Conservation (phyloP, 2,329 filamentous ascomycete species). For the Chrysoporthe puriensis region DNA sequence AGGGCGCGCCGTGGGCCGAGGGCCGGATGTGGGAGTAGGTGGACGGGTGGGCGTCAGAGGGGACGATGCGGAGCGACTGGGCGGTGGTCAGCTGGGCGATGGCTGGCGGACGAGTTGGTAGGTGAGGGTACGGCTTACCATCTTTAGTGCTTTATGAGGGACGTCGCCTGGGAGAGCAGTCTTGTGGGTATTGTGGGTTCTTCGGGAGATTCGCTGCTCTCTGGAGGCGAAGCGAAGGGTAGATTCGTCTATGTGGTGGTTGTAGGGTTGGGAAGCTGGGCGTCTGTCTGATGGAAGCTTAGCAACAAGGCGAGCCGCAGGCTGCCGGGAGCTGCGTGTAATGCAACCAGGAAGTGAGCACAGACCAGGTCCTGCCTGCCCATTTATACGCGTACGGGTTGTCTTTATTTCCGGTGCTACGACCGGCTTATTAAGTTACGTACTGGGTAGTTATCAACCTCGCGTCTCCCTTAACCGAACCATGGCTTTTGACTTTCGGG, state of each 20-base stretch:
- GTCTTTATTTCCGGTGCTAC: slow-evolving; percentile 4
- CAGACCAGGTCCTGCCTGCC: slow-evolving; percentile 1
- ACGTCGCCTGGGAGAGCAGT: background rate
- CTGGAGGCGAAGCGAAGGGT: background rate
- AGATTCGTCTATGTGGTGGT: background rate
- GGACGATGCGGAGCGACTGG: slow-evolving; percentile 89
- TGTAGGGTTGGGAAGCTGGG: slow-evolving; percentile 8
- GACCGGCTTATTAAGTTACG: background rate
- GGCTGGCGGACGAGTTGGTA: slow-evolving; percentile 7
- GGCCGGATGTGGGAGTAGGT: slow-evolving; percentile 64
- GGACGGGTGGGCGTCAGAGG: slow-evolving; percentile 67
- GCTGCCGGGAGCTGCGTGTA: slow-evolving; percentile 30
- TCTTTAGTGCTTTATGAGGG: slow-evolving; percentile 42
- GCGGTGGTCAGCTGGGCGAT: slow-evolving; percentile 29
- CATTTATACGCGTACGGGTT: no score
- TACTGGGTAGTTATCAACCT: background rate
- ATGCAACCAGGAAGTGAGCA: slow-evolving; percentile 18
- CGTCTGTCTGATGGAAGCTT: slow-evolving; percentile 12
- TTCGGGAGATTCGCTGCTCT: background rate
- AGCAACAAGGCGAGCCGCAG: slow-evolving; percentile 10
- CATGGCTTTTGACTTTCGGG: slow-evolving; percentile 10
- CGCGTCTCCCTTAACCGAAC: background rate
- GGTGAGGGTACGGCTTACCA: slow-evolving; percentile 46
- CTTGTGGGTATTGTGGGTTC: slow-evolving; percentile 19
- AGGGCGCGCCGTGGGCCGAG: slow-evolving; percentile 74